Conservation (phyloP, 2,329 filamentous ascomycete species). For the Cladosporium oxysporum region DNA sequence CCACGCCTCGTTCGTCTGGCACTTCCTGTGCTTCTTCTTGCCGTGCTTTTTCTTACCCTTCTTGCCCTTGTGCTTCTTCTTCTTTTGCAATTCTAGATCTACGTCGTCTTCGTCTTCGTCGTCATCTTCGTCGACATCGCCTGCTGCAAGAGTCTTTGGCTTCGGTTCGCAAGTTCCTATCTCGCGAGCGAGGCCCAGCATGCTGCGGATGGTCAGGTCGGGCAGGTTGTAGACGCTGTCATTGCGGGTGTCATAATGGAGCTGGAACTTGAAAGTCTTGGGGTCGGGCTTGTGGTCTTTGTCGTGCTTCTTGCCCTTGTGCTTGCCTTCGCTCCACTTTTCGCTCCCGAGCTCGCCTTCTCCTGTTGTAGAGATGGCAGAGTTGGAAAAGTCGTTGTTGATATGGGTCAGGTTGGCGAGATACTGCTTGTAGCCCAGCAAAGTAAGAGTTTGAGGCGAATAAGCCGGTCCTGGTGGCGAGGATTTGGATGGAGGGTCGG, state of each 20-base stretch:
- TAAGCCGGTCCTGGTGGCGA: slow-evolving; percentile 86
- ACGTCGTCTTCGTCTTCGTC: slow-evolving; percentile 34
- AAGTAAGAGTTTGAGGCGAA: slow-evolving; percentile 76
- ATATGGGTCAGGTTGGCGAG: slow-evolving; percentile 90
- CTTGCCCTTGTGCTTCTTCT: slow-evolving; percentile 34
- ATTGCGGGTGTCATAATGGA: slow-evolving; percentile 83
- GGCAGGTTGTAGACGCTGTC: slow-evolving; percentile 73
- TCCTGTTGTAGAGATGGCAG: background rate
- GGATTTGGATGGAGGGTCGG: slow-evolving; percentile 70
- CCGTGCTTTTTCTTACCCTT: slow-evolving; percentile 37
- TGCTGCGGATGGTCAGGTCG: slow-evolving; percentile 82
- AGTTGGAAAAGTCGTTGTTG: slow-evolving; percentile 66
- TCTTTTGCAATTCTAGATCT: slow-evolving; percentile 33
- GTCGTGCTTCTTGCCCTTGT: slow-evolving; percentile 57
- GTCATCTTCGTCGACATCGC: slow-evolving; percentile 34
- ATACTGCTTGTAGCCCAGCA: slow-evolving; percentile 84
- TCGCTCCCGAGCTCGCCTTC: slow-evolving; percentile 33
- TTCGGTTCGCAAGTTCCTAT: slow-evolving; percentile 62
- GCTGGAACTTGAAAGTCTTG: slow-evolving; percentile 69
- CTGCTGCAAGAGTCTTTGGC: slow-evolving; percentile 31
- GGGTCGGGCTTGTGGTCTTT: slow-evolving; percentile 57
- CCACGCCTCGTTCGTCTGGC: slow-evolving; percentile 68
- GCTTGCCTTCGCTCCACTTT: slow-evolving; percentile 66
- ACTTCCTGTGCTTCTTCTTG: slow-evolving; percentile 52
- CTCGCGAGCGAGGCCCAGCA: slow-evolving; percentile 74